Evolutionary conservation across 176 grass and related monocot genomes (phyloP).

Genomic region (Avena sativa): DNA sequence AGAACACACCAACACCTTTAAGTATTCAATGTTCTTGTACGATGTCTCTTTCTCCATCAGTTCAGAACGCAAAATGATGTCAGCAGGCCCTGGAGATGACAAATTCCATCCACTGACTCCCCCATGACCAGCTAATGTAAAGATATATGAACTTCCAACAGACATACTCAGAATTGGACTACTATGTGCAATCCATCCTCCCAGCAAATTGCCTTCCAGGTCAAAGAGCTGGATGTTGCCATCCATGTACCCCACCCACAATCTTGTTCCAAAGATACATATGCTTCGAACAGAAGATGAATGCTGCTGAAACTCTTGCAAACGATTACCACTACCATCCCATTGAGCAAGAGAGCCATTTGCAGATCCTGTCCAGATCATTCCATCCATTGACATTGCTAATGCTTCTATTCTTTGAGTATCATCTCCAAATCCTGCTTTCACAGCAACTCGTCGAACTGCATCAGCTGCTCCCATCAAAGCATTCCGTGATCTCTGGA

Average conservation of each 20-base stretch:
- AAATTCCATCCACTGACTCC: constrained; percentile 77
- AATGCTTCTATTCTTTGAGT: constrained; percentile 75
- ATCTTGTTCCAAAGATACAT: constrained; percentile 63
- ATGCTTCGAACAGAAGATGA: constrained; percentile 67
- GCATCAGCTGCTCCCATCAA: constrained; percentile 86
- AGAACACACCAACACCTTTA: constrained; percentile 74
- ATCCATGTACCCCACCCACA: constrained; percentile 82
- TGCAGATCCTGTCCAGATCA: constrained; percentile 78
- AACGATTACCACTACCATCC: constrained; percentile 68
- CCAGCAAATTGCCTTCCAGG: constrained; percentile 69
- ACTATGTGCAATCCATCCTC: constrained; percentile 71
- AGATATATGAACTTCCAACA: constrained; percentile 73
- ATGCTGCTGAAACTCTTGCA: constrained; percentile 77
- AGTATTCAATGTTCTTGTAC: constrained; percentile 60
- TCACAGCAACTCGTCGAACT: constrained; percentile 75
- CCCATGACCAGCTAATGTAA: constrained; percentile 81
- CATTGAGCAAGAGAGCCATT: constrained; percentile 75
- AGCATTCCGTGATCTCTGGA: constrained; percentile 83
- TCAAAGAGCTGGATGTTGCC: constrained; percentile 75
- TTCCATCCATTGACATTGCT: constrained; percentile 71
- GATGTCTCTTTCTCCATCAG: constrained; percentile 54
- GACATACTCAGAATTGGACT: constrained; percentile 71
- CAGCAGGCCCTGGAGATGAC: constrained; percentile 72
- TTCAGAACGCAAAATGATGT: constrained; percentile 58
- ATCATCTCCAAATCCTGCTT: constrained; percentile 85